These are phyloP conservation scores for Pseudozyma flocculosa DNA, from an alignment of 1,284 basidiomycete species.

Conservation along the genomic window DNA sequence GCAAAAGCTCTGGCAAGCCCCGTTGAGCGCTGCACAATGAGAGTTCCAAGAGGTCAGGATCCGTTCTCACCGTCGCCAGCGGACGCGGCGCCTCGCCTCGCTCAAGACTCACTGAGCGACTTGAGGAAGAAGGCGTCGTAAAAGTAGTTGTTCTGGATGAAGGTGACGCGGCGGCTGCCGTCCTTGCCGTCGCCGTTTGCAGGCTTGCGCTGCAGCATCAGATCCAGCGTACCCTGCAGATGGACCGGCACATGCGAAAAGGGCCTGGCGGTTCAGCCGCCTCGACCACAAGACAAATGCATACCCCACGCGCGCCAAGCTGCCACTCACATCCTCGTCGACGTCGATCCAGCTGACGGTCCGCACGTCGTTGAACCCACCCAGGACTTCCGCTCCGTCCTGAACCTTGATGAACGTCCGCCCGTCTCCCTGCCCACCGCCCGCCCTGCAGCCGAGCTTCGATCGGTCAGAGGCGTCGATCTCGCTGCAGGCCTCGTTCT, in stretches of 20 bases:
- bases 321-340: conserved; percentile 81
- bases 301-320: no score
- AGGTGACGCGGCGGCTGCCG: conserved; percentile 63
- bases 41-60: background rate
- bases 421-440: conserved; percentile 10
- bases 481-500: conserved; percentile 70
- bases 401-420: conserved; percentile 58
- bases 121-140: conserved; percentile 99
- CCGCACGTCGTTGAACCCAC: conserved; percentile 73
- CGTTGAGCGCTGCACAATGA: conserved; percentile 73
- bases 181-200: conserved; percentile 15
- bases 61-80: no score
- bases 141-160: conserved; percentile 96
- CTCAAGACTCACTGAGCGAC: conserved; percentile 64
- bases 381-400: conserved; percentile 69
- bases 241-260: no score
- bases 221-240: conserved; percentile 81
- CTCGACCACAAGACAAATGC: no score
- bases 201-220: conserved; percentile 73
- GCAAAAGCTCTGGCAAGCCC: conserved; percentile 79
- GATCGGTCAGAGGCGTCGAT: conserved; percentile 48
- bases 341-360: conserved; percentile 83
- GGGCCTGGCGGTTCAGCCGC: no score
- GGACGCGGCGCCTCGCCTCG: background rate
- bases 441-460: conserved; percentile 20